phyloP scores from a whole-genome alignment of 2,329 filamentous ascomycete species.

The Talaromyces atroroseus region DNA sequence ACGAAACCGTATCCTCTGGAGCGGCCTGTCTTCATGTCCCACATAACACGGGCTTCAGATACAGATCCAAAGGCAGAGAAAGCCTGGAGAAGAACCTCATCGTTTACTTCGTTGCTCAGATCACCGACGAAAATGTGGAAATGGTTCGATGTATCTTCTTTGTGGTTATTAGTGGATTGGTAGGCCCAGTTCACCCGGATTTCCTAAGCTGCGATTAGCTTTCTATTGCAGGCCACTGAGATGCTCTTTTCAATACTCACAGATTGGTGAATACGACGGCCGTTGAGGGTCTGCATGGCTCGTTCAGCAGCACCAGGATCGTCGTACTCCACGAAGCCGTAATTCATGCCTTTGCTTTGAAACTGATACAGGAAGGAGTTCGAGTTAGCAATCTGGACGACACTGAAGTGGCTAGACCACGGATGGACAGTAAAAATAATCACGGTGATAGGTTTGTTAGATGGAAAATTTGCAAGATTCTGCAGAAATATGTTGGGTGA shows the following conservation, averaged over 20 bases:
- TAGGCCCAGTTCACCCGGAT: slow-evolving; percentile 99
- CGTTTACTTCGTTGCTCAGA: slow-evolving; percentile 96
- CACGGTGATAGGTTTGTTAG: neutral
- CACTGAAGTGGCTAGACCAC: neutral
- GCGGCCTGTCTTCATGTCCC: slow-evolving; percentile 99
- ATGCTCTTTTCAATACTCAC: slow-evolving; percentile 49
- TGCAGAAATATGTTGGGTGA: neutral
- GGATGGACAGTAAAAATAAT: neutral
- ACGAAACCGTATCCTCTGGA: slow-evolving; percentile 98
- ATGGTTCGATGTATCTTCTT: slow-evolving; percentile 96
- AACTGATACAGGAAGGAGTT: slow-evolving; percentile 25
- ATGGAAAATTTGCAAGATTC: neutral
- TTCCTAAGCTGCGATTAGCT: slow-evolving; percentile 56
- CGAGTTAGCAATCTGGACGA: neutral
- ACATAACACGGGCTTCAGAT: slow-evolving; percentile 98
- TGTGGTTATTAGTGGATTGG: slow-evolving; percentile 87
- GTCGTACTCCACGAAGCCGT: slow-evolving; percentile 98
- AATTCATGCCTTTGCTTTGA: slow-evolving; percentile 94
- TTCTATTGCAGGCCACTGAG: neutral
- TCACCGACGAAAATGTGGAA: slow-evolving; percentile 99
- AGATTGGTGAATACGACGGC: slow-evolving; percentile 88
- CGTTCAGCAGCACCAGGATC: slow-evolving; percentile 94
- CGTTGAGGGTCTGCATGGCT: slow-evolving; percentile 95
- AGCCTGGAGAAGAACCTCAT: slow-evolving; percentile 86
- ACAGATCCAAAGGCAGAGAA: slow-evolving; percentile 95